phyloP scores from a whole-genome alignment of 257 asterid genomes.

The Ilex asprella region DNA sequence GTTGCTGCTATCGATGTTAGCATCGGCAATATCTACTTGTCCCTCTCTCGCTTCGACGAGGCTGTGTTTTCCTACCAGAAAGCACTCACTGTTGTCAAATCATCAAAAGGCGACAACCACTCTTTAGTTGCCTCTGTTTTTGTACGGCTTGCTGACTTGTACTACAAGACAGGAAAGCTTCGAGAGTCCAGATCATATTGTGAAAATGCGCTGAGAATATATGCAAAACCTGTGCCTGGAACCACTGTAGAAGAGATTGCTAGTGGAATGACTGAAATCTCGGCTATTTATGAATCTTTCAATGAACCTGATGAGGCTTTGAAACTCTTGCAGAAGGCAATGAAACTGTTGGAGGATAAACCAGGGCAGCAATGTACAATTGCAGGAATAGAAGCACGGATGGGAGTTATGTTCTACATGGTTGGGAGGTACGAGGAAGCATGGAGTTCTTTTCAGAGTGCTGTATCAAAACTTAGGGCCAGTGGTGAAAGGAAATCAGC shows the following conservation, averaged over 20 bases:
- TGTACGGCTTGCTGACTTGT: conserved; percentile 81
- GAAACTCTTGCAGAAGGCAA: conserved; percentile 76
- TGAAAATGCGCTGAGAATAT: conserved; percentile 87
- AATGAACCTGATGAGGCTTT: conserved; percentile 94
- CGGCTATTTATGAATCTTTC: conserved; percentile 85
- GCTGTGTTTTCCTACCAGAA: conserved; percentile 98
- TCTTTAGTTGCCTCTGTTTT: conserved; percentile 95
- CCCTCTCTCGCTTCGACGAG: conserved; percentile 89
- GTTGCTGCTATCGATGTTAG: conserved; percentile 91
- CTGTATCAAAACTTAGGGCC: conserved; percentile 72
- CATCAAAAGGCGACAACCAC: conserved; percentile 92
- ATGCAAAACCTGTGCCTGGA: conserved; percentile 84
- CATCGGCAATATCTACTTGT: conserved; percentile 91
- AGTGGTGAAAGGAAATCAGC: conserved; percentile 94
- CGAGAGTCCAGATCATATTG: conserved; percentile 93
- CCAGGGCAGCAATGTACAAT: conserved; percentile 96
- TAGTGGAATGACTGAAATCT: conserved; percentile 83
- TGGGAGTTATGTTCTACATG: conserved; percentile 94
- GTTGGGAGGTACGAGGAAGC: conserved; percentile 87
- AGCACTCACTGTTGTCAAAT: conserved; percentile 95
- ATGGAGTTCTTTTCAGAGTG: conserved; percentile 66
- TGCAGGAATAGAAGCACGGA: conserved; percentile 94
- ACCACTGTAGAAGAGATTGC: conserved; percentile 88
- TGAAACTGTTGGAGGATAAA: conserved; percentile 85
- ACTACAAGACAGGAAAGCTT: conserved; percentile 86